Percentiles rank a stretch among this genome's conserved stretches.
Evolutionary conservation across 805 yeast species (phyloP).

Genomic region (Myxozyma geophila): DNA sequence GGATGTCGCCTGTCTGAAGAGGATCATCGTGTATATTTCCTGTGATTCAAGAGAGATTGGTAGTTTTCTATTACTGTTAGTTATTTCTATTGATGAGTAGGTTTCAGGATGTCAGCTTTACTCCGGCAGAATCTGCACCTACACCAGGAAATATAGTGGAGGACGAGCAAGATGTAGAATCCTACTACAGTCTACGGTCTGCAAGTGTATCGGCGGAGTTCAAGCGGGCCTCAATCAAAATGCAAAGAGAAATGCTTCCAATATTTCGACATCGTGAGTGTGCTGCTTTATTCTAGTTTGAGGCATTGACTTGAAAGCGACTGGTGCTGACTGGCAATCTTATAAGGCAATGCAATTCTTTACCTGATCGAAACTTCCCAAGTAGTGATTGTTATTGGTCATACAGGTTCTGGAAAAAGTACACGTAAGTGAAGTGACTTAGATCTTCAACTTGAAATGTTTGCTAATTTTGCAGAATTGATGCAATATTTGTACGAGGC

Average conservation of each 20-base stretch:
- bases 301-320: not conserved
- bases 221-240: conserved; percentile 23
- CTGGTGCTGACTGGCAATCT: not conserved
- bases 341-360: conserved; percentile 28
- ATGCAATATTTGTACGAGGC: conserved; percentile 37
- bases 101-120: conserved; percentile 1
- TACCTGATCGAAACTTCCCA: conserved; percentile 32
- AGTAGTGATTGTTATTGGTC: conserved; percentile 35
- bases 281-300: not conserved
- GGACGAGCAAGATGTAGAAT: not conserved
- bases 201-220: conserved; percentile 26
- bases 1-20: not conserved
- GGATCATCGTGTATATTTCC: not conserved
- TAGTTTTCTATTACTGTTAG: no score
- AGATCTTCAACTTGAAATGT: not conserved
- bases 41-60: not conserved
- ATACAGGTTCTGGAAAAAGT: conserved; percentile 40
- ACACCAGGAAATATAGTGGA: not conserved
- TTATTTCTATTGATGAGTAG: not conserved
- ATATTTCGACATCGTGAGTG: conserved; percentile 31
- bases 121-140: conserved; percentile 1
- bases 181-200: conserved; percentile 16
- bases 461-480: conserved; percentile 23
- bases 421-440: conserved; percentile 33
- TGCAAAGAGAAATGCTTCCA: conserved; percentile 31